Conservation (phyloP, 495 filamentous ascomycete species). For the Penicillium soppii region DNA sequence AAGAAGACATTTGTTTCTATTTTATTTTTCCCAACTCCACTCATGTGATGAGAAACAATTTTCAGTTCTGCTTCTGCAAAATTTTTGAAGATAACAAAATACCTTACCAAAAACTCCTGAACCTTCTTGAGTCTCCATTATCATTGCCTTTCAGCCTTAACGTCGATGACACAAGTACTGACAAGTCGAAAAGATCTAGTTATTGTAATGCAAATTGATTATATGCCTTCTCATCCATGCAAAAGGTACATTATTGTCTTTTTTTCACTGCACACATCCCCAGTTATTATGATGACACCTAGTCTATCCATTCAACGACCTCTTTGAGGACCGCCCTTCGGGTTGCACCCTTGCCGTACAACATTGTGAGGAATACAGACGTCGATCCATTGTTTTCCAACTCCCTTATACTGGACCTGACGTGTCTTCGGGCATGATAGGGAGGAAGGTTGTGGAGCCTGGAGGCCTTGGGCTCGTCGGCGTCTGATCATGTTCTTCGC, state of each 20-base stretch:
- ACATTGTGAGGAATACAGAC: slow-evolving; percentile 18
- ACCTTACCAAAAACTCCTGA: slow-evolving; percentile 73
- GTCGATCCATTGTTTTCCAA: slow-evolving; percentile 54
- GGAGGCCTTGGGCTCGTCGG: slow-evolving; percentile 33
- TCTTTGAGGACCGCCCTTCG: slow-evolving; percentile 59
- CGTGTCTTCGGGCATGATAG: slow-evolving; percentile 28
- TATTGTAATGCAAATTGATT: neutral
- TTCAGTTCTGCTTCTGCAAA: slow-evolving; percentile 98
- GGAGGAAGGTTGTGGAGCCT: slow-evolving; percentile 93
- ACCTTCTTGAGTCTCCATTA: slow-evolving; percentile 20
- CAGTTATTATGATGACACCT: slow-evolving; percentile 78
- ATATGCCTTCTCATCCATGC: neutral
- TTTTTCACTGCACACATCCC: neutral
- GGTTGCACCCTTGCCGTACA: slow-evolving; percentile 23
- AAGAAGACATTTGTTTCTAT: slow-evolving; percentile 17
- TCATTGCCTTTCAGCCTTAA: neutral
- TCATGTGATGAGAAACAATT: slow-evolving; percentile 72
- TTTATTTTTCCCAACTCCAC: slow-evolving; percentile 1
- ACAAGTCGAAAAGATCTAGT: slow-evolving; percentile 19
- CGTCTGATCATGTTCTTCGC: slow-evolving; percentile 20
- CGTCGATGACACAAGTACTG: slow-evolving; percentile 2
- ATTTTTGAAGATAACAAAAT: slow-evolving; percentile 71
- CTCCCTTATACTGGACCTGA: slow-evolving; percentile 67
- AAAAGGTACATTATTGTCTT: slow-evolving; percentile 12
- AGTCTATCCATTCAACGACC: slow-evolving; percentile 99